A percentile compares a stretch with the other conserved stretches of the same genome.
Conservation (phyloP, 2,329 filamentous ascomycete species). For the Aspergillus clavatus region DNA sequence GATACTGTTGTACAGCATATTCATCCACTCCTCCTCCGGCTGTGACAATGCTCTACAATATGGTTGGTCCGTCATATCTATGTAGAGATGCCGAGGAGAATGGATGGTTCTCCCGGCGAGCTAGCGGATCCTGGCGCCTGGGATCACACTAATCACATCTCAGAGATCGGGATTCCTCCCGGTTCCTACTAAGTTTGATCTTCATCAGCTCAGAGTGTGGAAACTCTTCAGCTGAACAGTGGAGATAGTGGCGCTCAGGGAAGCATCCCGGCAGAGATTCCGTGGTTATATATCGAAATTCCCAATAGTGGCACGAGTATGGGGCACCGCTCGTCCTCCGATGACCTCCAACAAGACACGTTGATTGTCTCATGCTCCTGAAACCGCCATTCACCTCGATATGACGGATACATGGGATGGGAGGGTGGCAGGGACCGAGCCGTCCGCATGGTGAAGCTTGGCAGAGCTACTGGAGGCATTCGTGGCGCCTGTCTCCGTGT, state of each 20-base stretch:
- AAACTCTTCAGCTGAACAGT: background rate
- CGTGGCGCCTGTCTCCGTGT: background rate
- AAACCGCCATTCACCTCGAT: background rate
- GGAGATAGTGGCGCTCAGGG: background rate
- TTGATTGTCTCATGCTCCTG: background rate
- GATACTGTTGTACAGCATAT: too few species aligned
- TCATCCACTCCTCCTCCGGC: background rate
- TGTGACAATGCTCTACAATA: background rate
- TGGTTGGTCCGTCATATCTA: background rate
- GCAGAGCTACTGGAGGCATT: background rate
- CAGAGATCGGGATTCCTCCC: background rate
- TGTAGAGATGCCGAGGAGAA: background rate
- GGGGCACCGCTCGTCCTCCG: background rate
- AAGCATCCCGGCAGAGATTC: background rate
- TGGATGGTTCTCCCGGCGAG: background rate
- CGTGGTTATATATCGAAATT: background rate
- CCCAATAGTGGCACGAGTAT: background rate
- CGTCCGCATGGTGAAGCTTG: background rate
- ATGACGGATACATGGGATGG: background rate
- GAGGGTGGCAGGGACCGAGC: background rate
- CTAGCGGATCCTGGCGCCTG: background rate
- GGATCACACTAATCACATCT: background rate
- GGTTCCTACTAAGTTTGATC: background rate
- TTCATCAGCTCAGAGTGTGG: background rate
- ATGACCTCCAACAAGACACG: background rate